Percentiles rank a stretch among this genome's conserved stretches.
Evolutionary conservation across 352 stramenopile species (phyloP).

Genomic region (Thraustochytrium aureum): DNA sequence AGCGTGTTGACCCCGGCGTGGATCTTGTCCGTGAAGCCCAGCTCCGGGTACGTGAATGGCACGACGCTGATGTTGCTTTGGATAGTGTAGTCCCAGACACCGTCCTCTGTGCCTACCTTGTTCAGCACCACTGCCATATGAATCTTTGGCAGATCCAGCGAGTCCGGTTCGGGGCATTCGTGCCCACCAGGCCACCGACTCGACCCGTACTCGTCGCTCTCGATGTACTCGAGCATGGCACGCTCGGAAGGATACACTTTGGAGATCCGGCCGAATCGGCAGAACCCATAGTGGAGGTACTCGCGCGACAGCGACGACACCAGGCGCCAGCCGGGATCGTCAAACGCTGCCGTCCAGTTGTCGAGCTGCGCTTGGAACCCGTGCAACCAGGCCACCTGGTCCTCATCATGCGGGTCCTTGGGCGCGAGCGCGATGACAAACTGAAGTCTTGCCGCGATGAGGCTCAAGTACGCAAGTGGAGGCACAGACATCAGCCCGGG

Average conservation of each 20-base stretch:
- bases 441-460: conserved; percentile 29
- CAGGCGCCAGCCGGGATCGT: conserved; percentile 1
- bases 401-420: background rate
- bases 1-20: conserved; percentile 5
- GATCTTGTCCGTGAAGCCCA: background rate
- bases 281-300: conserved; percentile 26
- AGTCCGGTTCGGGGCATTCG: background rate
- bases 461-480: conserved; percentile 35
- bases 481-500: conserved; percentile 20
- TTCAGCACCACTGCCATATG: conserved; percentile 54
- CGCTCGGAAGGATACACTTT: background rate
- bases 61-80: conserved; percentile 32
- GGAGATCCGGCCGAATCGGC: conserved; percentile 3
- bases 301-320: background rate
- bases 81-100: conserved; percentile 49
- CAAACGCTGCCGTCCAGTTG: background rate
- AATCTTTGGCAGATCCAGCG: conserved; percentile 24
- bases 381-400: conserved; percentile 31
- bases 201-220: conserved; percentile 40
- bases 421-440: background rate
- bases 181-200: conserved; percentile 1
- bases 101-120: conserved; percentile 34
- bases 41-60: background rate
- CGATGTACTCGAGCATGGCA: conserved; percentile 43
- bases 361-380: background rate